phyloP scores from a whole-genome alignment of 108 stramenopile genomes.

The Nannochloropsis oceanica region DNA sequence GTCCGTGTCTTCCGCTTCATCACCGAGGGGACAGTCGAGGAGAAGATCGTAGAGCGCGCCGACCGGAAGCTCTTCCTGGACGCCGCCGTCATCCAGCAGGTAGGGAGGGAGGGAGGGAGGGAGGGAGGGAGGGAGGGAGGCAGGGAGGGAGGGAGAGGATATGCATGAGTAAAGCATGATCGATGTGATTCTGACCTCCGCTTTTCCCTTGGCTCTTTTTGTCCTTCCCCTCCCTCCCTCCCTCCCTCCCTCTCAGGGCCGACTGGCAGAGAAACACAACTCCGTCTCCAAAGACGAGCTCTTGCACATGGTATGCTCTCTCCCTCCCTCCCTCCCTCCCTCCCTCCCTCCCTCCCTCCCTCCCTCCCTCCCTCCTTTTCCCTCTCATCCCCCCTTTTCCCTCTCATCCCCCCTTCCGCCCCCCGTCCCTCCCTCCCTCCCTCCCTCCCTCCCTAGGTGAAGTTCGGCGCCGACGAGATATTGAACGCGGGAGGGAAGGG shows the following conservation, averaged over 20 bases:
- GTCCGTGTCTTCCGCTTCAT: slow-evolving; percentile 94
- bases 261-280: slow-evolving; percentile 24
- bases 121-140: background rate
- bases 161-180: too few relatives aligned
- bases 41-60: slow-evolving; percentile 96
- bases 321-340: background rate
- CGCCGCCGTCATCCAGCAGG: slow-evolving; percentile 97
- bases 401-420: background rate
- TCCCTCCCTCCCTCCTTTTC: background rate
- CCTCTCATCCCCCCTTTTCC: background rate
- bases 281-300: slow-evolving; percentile 73
- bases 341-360: background rate
- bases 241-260: background rate
- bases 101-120: slow-evolving; percentile 27
- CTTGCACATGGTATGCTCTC: slow-evolving; percentile 86
- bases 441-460: too few relatives aligned
- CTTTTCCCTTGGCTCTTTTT: background rate
- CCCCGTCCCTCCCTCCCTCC: background rate
- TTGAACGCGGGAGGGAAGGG: slow-evolving; percentile 38
- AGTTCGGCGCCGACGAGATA: slow-evolving; percentile 91
- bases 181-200: too few relatives aligned
- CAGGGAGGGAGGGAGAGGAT: too few relatives aligned
- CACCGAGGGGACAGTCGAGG: slow-evolving; percentile 91
- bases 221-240: background rate
- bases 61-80: slow-evolving; percentile 96